A percentile compares a stretch with the other conserved stretches of the same genome.
Conservation (phyloP, 257 asterid genomes). For the Nemophila menziesii region DNA sequence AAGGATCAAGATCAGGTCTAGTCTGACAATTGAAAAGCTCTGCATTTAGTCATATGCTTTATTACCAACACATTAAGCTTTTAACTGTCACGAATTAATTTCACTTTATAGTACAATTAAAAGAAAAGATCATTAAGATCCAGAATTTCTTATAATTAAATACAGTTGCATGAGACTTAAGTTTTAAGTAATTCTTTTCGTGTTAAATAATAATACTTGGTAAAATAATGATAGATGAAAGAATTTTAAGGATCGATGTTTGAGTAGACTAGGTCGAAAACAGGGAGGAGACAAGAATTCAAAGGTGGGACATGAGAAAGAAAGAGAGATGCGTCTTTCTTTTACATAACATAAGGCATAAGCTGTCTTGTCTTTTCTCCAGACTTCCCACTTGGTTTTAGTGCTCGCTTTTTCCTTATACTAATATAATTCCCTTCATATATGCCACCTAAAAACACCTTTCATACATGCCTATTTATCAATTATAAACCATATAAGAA, state of each 20-base stretch:
- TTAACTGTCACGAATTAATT: neutral
- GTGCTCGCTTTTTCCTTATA: neutral
- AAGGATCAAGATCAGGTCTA: neutral
- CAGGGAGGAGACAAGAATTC: slow-evolving; percentile 1
- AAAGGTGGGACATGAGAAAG: slow-evolving; percentile 1
- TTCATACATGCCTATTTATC: neutral
- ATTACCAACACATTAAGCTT: neutral
- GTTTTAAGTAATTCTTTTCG: too few relatives aligned
- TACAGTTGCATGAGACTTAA: too few relatives aligned
- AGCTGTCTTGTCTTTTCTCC: slow-evolving; percentile 2
- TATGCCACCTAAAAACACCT: neutral
- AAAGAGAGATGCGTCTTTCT: neutral
- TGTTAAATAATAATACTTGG: too few relatives aligned
- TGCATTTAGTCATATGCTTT: neutral
- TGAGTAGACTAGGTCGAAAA: too few relatives aligned
- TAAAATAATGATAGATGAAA: too few relatives aligned
- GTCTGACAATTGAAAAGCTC: neutral
- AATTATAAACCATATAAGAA: neutral
- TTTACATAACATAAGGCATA: too few relatives aligned
- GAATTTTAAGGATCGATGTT: too few relatives aligned
- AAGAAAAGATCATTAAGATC: too few relatives aligned
- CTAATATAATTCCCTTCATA: neutral
- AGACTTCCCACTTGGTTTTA: slow-evolving; percentile 1
- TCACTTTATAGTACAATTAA: neutral
- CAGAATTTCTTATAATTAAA: too few relatives aligned